Percentiles rank a stretch among this genome's conserved stretches.
phyloP scores from a whole-genome alignment of 108 stramenopile species.

The Cyclotella choctawhatcheeana region DNA sequence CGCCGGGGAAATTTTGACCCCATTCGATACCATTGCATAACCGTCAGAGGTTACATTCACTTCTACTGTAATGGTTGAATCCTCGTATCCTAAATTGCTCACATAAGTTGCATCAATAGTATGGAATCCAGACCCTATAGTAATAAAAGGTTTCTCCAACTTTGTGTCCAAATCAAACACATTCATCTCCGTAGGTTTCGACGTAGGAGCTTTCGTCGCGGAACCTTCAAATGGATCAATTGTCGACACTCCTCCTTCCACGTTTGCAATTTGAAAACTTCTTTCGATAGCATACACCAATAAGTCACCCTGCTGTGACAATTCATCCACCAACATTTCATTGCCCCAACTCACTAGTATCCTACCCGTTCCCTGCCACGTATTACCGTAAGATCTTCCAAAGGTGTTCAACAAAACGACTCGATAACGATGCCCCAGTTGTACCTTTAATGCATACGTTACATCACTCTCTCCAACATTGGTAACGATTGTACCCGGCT shows the following conservation, averaged over 20 bases:
- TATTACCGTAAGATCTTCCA: neutral
- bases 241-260: slow-evolving; percentile 5
- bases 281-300: slow-evolving; percentile 28
- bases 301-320: slow-evolving; percentile 16
- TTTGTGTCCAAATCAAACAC: neutral
- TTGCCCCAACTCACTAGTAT: slow-evolving; percentile 20
- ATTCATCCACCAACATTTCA: slow-evolving; percentile 18
- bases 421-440: slow-evolving; percentile 14
- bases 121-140: neutral
- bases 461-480: neutral
- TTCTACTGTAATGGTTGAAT: neutral
- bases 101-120: slow-evolving; percentile 7
- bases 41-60: neutral
- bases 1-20: neutral
- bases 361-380: too few species aligned
- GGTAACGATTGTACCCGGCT: neutral
- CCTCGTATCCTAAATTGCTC: neutral
- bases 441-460: slow-evolving; percentile 9
- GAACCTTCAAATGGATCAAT: neutral
- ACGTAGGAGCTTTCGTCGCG: neutral
- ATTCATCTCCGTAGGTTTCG: neutral
- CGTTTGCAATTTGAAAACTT: slow-evolving; percentile 8
- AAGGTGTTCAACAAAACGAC: slow-evolving; percentile 15
- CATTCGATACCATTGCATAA: slow-evolving; percentile 9
- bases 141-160: neutral